Evolutionary conservation across 1,139 yeast genomes (phyloP).

Genomic region (Zygoascus hellenicus): DNA sequence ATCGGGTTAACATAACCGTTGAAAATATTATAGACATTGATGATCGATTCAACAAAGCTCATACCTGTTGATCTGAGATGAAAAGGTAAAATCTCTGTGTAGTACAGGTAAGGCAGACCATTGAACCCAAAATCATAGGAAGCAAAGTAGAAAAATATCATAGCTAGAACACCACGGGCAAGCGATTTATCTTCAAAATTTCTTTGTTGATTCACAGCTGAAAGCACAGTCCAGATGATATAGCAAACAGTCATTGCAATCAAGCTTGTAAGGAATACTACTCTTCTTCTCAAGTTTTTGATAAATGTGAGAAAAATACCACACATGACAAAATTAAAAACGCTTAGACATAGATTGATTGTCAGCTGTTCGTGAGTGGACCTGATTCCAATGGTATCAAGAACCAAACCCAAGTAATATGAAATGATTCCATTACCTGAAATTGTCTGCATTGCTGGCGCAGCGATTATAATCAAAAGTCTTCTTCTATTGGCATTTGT

Average conservation of each 20-base stretch:
- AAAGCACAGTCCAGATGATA: conserved; percentile 13
- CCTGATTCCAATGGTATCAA: conserved; percentile 14
- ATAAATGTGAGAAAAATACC: conserved; percentile 13
- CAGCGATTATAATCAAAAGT: conserved; percentile 5
- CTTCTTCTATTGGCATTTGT: conserved; percentile 8
- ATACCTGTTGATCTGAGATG: conserved; percentile 32
- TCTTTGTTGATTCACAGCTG: conserved; percentile 11
- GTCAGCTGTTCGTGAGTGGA: conserved; percentile 10
- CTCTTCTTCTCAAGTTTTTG: conserved; percentile 25
- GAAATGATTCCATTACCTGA: conserved; percentile 16
- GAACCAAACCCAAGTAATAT: conserved; percentile 13
- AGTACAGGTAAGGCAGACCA: conserved; percentile 21
- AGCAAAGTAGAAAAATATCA: conserved; percentile 18
- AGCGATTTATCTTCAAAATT: conserved; percentile 8
- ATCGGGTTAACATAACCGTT: conserved; percentile 41
- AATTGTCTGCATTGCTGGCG: conserved; percentile 8
- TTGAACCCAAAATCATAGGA: conserved; percentile 18
- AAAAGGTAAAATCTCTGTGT: conserved; percentile 36
- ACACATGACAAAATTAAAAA: conserved; percentile 16
- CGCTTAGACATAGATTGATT: conserved; percentile 14
- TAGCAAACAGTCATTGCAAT: conserved; percentile 14
- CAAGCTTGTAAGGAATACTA: conserved; percentile 33
- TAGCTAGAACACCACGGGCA: conserved; percentile 11
- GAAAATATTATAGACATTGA: conserved; percentile 36
- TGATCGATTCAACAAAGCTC: conserved; percentile 7